Base-by-base conservation (phyloP, 2,329 filamentous ascomycete genomes). In the Sporothrix schenckii region DNA sequence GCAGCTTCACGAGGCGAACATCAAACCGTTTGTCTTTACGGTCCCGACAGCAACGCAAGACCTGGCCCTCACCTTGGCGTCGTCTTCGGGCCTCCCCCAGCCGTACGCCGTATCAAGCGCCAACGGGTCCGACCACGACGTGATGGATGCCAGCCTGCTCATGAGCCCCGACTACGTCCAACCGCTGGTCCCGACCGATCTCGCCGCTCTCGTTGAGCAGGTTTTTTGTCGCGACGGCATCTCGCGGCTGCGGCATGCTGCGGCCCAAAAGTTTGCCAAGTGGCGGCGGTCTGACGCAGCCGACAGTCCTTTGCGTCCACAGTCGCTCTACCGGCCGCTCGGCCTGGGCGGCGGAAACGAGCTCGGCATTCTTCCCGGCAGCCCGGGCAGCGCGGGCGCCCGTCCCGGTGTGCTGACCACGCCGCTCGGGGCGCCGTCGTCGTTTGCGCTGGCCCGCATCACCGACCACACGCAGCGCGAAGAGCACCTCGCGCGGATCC, bases 131-230 rank as follows among this genome's bases (percentile, higher is more conserved):
- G 93, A 97, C 75, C 82, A 88, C 72, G 92, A 97, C 52, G 88
- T 86, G 56, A 96, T 98, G 90, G 94, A 98, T 78, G 94, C 94
- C 21, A 97, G 93, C 76, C 83, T 97, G 0, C 85, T 98, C 21
- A 98, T 98, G 94, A 93, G 90, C 70, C 90, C 94, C 0, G 92
- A 95, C 76, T 98, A 97, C 77, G 83, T 95, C 16, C 90, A 92
- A 72, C 94, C 94, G 0, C 83, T 97, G 4, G 81, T 92, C 3
- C 80, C 87, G 0, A 95, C 93, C 10, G 94, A 98, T 54, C 86
- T 98, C 2, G 76, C 79, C 5, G 79, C 81, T 10, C 83, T 98
- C 0, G 86, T 97, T n/a, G 83, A 88, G 10, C 87, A 87, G 21
- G 82, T 97, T 0, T 94, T 98, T 75, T 90, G 93, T 60, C 85